Percentiles rank a stretch among this genome's conserved stretches.
Evolutionary conservation across 1,139 yeast genomes (phyloP).

Genomic region (Candida freyschussii): DNA sequence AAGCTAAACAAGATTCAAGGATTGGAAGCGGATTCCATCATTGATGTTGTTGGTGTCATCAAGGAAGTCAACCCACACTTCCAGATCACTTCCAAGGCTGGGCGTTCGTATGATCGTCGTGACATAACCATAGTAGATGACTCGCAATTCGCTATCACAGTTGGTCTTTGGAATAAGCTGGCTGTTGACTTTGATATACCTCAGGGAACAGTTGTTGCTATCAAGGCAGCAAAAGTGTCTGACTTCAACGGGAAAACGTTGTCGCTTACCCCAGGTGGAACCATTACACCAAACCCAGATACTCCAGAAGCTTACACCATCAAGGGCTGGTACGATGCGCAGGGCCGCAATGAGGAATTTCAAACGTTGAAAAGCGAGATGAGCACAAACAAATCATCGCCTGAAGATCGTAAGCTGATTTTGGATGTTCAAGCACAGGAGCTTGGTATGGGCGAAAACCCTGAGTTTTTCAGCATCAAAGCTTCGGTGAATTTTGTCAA

Average conservation of each 20-base stretch:
- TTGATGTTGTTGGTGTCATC: slow-evolving; percentile 86
- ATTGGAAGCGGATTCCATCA: slow-evolving; percentile 63
- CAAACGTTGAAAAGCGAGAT: slow-evolving; percentile 50
- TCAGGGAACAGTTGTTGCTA: slow-evolving; percentile 85
- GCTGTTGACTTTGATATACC: slow-evolving; percentile 73
- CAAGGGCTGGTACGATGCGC: slow-evolving; percentile 92
- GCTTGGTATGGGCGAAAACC: slow-evolving; percentile 67
- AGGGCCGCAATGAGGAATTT: slow-evolving; percentile 61
- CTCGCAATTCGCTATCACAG: slow-evolving; percentile 65
- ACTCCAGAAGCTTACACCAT: slow-evolving; percentile 80
- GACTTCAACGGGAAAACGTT: slow-evolving; percentile 88
- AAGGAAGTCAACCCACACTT: slow-evolving; percentile 69
- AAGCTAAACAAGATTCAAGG: slow-evolving; percentile 62
- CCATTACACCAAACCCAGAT: slow-evolving; percentile 78
- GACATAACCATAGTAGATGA: slow-evolving; percentile 85
- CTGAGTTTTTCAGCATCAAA: slow-evolving; percentile 72
- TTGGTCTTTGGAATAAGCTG: slow-evolving; percentile 87
- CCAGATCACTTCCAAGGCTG: slow-evolving; percentile 89
- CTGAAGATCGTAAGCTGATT: slow-evolving; percentile 58
- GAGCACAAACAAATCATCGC: slow-evolving; percentile 29
- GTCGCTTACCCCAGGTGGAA: slow-evolving; percentile 75
- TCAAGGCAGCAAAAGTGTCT: slow-evolving; percentile 84
- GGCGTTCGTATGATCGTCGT: slow-evolving; percentile 88
- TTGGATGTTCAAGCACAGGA: slow-evolving; percentile 63
- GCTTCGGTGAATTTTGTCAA: slow-evolving; percentile 70